Conservation (phyloP, 768 basidiomycete genomes). For the Trametes cubensis region DNA sequence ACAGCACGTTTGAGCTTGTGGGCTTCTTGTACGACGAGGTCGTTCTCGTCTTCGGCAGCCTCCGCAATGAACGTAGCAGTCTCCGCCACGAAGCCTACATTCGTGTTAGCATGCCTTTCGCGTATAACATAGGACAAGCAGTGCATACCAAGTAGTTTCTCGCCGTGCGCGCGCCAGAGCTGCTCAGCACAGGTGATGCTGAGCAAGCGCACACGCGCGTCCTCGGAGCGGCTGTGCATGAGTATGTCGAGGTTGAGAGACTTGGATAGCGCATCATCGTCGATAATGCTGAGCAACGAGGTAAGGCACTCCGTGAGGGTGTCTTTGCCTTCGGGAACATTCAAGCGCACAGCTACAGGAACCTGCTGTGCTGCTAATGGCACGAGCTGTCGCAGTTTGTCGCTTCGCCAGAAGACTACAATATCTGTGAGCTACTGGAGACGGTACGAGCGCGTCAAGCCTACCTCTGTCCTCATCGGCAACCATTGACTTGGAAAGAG, state of each 20-base stretch:
- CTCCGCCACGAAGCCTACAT: conserved; percentile 73
- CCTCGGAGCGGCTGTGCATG: conserved; percentile 89
- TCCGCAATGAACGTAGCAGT: conserved; percentile 87
- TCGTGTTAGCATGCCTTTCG: background rate
- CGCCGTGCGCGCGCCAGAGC: conserved; percentile 80
- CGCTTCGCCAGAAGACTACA: conserved; percentile 90
- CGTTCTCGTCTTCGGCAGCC: conserved; percentile 87
- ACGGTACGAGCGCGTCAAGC: conserved; percentile 29
- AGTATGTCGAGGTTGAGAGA: conserved; percentile 79
- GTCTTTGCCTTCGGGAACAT: conserved; percentile 41
- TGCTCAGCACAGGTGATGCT: conserved; percentile 68
- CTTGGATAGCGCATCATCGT: conserved; percentile 69
- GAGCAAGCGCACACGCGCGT: conserved; percentile 63
- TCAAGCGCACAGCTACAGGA: conserved; percentile 45
- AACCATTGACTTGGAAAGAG: conserved; percentile 68
- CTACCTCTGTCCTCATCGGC: conserved; percentile 77
- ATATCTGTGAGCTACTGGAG: background rate
- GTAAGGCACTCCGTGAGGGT: conserved; percentile 54
- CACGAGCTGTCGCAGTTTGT: conserved; percentile 67
- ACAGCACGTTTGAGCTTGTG: conserved; percentile 70
- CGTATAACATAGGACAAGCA: background rate
- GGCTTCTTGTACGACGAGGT: conserved; percentile 72
- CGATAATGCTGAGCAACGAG: conserved; percentile 56
- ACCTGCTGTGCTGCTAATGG: conserved; percentile 68
- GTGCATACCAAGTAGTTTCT: conserved; percentile 68